Evolutionary conservation across 1,284 basidiomycete species (phyloP), one percentile per base, ranked within the genome.

Genomic region (Puccinia coronata): DNA sequence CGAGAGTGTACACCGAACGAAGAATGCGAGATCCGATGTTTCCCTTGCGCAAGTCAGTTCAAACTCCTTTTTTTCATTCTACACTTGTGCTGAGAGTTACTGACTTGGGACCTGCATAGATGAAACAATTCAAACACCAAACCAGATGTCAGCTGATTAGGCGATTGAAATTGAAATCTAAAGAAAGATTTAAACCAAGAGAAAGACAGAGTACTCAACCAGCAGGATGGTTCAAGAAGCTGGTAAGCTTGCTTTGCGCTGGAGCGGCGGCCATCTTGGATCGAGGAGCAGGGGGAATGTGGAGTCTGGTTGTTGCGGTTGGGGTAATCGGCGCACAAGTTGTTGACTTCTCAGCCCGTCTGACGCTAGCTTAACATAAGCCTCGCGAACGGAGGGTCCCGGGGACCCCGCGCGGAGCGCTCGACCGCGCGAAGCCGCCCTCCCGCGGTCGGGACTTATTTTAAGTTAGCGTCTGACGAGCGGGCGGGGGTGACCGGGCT

Each of bases 151-250:
- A 73, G 28, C 18, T 41, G 11, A 18, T 76, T 18, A 14, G 28
- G 11, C 57, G 5, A 20, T 57, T 74, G 2, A 23, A 31, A 20
- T 65, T 31, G 1, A 61, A 25, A n/a, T 63, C 2, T 18, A 16
- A 47, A 65, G 31, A n/a, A 34, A 16, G 61, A 65, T n/a, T n/a
- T n/a, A n/a, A 23, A 36, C 1, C 34, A 36, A 67, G 51, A 73
- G n/a, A 39, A 25, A 55, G n/a, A 8, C 2, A 9, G 39, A 53
- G 51, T 8, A 73, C 71, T 73, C 49, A 73, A 79, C 76, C 76
- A 39, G 76, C 76, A 39, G 76, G 76, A 70, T 79, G 76, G 31
- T 79, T 79, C 18, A 69, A 41, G 34, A 79, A 79, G 14, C 36
- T 36, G 6, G 43, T 69, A 1, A 79, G 63, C 59, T 79, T 79